Evolutionary conservation across 2,329 filamentous ascomycete species (phyloP), one percentile per base, ranked within the genome.

Genomic region (Rhynchosporium agropyri): DNA sequence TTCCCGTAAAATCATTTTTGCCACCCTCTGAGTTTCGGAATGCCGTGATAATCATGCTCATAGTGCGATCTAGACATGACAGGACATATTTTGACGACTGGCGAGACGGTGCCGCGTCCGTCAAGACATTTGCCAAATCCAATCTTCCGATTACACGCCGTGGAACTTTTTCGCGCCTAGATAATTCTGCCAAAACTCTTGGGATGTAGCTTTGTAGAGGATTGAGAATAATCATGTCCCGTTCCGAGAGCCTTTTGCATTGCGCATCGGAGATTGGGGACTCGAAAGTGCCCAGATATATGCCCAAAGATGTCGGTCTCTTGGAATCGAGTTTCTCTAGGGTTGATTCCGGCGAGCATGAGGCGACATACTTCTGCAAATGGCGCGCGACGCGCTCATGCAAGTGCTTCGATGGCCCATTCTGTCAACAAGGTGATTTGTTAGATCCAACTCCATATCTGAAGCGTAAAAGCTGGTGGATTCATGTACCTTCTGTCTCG

Each of bases 1-100:
- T 67, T 4, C 77, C 79, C 8, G 70, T 76, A 49, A 80, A 78
- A 0, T 71, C 66, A 15, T 71, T 72, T 28, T 74, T 73, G 15
- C 76, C 62, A 40, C 70, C 73, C 51, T 75, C 71, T 8, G 74
- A 65, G 3, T 67, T 69, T 13, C 65, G 63, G 54, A 75, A 65
- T 28, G 70, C 58, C 48, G 67, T 45, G 1, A 71, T 62, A 50
- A 74, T 33, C 13, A 74, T 4, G 12, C 40, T 61, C 65, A 42
- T 75, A 62, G 65, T 73, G 28, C 57, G 42, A 48, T 68, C 66
- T 2, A 66, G 31, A 42, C 54, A 58, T 7, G 54, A 20, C 3
- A 65, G 38, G 3, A 66, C 3, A 31, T 15, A 59, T n/a, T 33
- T 57, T 20, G 61, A 48, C 8, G 49, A 55, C 10, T 28, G 20